phyloP scores from a whole-genome alignment of 2,329 filamentous ascomycete genomes.

The Trichoderma aggressivum region DNA sequence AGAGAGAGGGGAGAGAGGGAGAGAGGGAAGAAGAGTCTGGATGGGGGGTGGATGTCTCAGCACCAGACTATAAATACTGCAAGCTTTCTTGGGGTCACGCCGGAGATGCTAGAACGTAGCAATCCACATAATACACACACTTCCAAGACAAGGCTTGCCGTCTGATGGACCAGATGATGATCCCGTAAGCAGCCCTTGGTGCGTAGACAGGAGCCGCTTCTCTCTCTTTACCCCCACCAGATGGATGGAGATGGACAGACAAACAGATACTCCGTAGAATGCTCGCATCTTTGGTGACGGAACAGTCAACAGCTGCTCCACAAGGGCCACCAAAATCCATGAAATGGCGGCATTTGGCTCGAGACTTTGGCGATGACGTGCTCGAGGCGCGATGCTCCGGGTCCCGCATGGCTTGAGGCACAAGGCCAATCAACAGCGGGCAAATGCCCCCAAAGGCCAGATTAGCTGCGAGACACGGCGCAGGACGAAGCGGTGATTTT shows the following conservation, averaged over 20 bases:
- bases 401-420: constrained; percentile 22
- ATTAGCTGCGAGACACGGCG: background rate
- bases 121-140: background rate
- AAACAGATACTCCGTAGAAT: background rate
- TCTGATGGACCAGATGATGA: background rate
- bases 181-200: constrained; percentile 9
- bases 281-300: background rate
- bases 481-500: background rate
- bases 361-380: constrained; percentile 30
- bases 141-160: background rate
- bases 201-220: background rate
- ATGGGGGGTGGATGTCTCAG: background rate
- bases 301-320: background rate
- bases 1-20: background rate
- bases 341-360: constrained; percentile 17
- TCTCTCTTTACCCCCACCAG: background rate
- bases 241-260: background rate
- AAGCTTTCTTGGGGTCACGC: background rate
- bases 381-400: constrained; percentile 30
- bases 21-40: background rate
- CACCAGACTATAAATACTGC: constrained; percentile 11
- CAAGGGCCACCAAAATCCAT: background rate
- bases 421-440: constrained; percentile 26
- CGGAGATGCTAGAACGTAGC: constrained; percentile 11
- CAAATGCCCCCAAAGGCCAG: background rate